Base-by-base conservation (phyloP, 257 asterid species). In the Nicotiana obtusifolia region DNA sequence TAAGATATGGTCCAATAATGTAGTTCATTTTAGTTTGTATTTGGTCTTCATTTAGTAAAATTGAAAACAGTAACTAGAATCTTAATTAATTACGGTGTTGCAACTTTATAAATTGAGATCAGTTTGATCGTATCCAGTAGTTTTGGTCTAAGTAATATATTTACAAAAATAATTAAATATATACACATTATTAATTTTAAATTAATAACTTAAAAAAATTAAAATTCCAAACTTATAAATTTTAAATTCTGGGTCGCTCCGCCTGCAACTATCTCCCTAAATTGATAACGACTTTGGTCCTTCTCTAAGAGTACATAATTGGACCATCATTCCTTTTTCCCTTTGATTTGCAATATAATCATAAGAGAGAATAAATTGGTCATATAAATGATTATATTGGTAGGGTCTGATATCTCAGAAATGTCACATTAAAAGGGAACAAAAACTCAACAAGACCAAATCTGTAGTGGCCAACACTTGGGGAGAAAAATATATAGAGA, bases 401-500 rank as follows among this genome's bases (percentile, higher is more conserved):
- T 78, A 78, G 67, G 82, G 73, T 35, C 82, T 78, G 59, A 41
- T 64, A 57, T 59, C 24, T 64, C 37, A 60, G 73, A 71, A 78
- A 35, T 60, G 82, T 78, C 75, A 78, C 82, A 37, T 20, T 78
- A 41, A 35, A 78, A 64, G 82, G 82, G 73, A 24, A 57, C 79
- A 47, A 44, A 71, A 47, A 47, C 78, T 47, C 78, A 13, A 24
- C 60, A 41, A 71, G 4, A 73, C 24, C 22, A 73, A 47, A 24
- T 24, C 14, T 73, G 17, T 24, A 73, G 19, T 73, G 79, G 41
- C 61, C 41, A 73, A 73, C 79, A 73, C 14, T 73, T 47, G 14
- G 3, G 79, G 62, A 17, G 2, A 3, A 22, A 69, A 5, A 20
- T 13, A 73, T 73, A 73, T 10, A 15, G 3, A 15, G 41, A 49